Evolutionary conservation across 768 basidiomycete species (phyloP).

Genomic region (Panellus pusillus): DNA sequence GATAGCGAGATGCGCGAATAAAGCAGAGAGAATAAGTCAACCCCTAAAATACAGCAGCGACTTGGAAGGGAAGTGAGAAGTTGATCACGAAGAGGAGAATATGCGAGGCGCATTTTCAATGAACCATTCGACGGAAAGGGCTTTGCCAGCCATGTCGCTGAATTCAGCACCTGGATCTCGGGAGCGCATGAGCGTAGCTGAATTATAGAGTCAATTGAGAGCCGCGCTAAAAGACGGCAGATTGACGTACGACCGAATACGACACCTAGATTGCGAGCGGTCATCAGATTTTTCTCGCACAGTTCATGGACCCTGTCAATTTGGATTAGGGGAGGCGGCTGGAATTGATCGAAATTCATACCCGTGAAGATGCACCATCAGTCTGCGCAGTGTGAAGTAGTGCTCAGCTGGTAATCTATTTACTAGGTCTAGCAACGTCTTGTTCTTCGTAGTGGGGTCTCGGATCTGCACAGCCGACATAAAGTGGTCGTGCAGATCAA

Average conservation of each 20-base stretch:
- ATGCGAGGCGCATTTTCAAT: slow-evolving; percentile 80
- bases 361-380: slow-evolving; percentile 90
- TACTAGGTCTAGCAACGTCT: slow-evolving; percentile 65
- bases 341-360: slow-evolving; percentile 37
- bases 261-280: slow-evolving; percentile 90
- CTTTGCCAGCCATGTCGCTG: slow-evolving; percentile 97
- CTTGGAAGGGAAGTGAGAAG: slow-evolving; percentile 4
- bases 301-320: slow-evolving; percentile 55
- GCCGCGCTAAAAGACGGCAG: background rate
- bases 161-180: slow-evolving; percentile 86
- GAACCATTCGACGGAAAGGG: slow-evolving; percentile 90
- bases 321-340: slow-evolving; percentile 18
- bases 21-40: slow-evolving; percentile 26
- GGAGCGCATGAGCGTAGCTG: slow-evolving; percentile 94
- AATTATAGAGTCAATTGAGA: slow-evolving; percentile 13
- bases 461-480: slow-evolving; percentile 71
- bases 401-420: slow-evolving; percentile 82
- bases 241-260: slow-evolving; percentile 91
- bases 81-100: slow-evolving; percentile 32
- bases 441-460: slow-evolving; percentile 60
- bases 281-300: slow-evolving; percentile 86
- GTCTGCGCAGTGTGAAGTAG: slow-evolving; percentile 75
- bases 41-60: slow-evolving; percentile 20
- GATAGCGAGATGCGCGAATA: slow-evolving; percentile 17
- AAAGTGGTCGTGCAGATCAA: slow-evolving; percentile 88